Evolutionary conservation across 768 basidiomycete genomes (phyloP), one percentile per base, ranked within the genome.

Genomic region (Pleurotus cornucopiae): DNA sequence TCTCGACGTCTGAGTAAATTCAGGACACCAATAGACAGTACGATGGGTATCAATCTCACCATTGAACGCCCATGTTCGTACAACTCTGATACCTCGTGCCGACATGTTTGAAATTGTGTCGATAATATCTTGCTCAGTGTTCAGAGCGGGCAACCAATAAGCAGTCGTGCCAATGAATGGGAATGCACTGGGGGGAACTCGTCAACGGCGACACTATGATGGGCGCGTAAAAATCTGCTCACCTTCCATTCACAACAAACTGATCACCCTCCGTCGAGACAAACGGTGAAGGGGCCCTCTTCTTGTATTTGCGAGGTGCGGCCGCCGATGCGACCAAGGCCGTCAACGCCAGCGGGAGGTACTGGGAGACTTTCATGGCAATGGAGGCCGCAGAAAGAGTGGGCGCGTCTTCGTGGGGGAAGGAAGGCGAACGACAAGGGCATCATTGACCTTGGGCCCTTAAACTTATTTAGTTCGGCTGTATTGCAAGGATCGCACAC

Each of bases 51-150:
- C 13, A 52, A 52, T 56, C 38, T 48, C 40, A 79, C 85, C 87
- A 68, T 88, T 88, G 67, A 88, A 89, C 14, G 78, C 88, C 88
- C 88, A 89, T 3, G 81, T 73, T 41, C 86, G 76, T 25, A 88
- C 79, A 18, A 84, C 84, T 39, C 71, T 81, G 60, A 85, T 75
- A 6, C 82, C 83, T 11, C 72, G 66, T 2, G 76, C 73, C 11
- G 80, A 77, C 54, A 89, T 85, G 58, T 80, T 82, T 2, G 73
- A 75, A 37, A 89, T 66, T 2, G 85, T 83, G 47, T 71, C 62
- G 64, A 78, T 73, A 45, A 89, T 82, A 62, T 89, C 87, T 44
- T 74, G 57, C 23, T 75, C 77, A 9, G 64, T 65, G 57, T 85
- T 84, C 34, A 89, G 64, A 41, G 72, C 67, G 26, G 77, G 68